Evolutionary conservation across 805 yeast species (phyloP), one percentile per base, ranked within the genome.

Genomic region (Lachancea kluyveri): DNA sequence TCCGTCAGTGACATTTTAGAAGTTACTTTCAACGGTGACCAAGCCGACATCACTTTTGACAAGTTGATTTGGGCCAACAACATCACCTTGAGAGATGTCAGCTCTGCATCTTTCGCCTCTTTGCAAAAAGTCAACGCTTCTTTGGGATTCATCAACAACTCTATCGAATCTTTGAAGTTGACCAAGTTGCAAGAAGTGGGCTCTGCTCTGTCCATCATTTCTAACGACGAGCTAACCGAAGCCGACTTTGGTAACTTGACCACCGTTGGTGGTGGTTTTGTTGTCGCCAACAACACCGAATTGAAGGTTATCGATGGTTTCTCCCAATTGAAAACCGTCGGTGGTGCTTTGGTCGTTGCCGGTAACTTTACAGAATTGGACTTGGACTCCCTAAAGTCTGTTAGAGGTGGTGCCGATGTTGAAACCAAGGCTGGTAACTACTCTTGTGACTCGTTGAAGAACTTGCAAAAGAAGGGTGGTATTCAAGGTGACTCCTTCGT

Each of bases 261-360:
- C 41, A 44, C 72, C 30, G 68, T 92, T 52, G 94, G 90, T 60
- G 97, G 98, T 74, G 98, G 96, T 64, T 83, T 92, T 62, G 79
- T 74, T 52, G 68, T 92, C 57, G 76, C 83, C 43, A 85, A 87
- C 77, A 92, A 92, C 81, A 66, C 84, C 45, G 62, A 70, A 34
- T 77, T 90, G 59, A 61, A 57, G 30, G 50, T 70, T 37, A 68
- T 90, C 57, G 68, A 68, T 37, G 90, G 86, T 57, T 84, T 92
- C 76, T 77, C 78, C 48, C 57, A 69, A 45, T 71, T 92, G 54
- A 63, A 69, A 59, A 62, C 82, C 39, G 75, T 90, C 52, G 84
- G 82, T 57, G 97, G 98, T 74, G 92, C 97, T 50, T 76, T 90
- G 46, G 70, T 69, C 58, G 64, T 90, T 45, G 64, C 62, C 45